Evolutionary conservation across 257 asterid species (phyloP).

Genomic region (Solanum paucissectum): DNA sequence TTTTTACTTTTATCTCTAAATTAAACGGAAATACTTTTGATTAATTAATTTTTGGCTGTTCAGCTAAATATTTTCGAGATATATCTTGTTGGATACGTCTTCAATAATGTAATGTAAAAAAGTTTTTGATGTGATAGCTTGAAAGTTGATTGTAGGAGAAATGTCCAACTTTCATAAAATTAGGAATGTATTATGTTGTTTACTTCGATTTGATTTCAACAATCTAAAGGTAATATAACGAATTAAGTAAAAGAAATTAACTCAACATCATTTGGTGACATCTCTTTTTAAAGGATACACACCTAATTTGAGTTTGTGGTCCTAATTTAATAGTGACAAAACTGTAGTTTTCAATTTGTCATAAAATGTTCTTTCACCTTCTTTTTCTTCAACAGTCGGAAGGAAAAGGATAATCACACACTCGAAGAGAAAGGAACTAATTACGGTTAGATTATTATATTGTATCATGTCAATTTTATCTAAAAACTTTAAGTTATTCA

Average conservation of each 20-base stretch:
- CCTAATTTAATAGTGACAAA: background rate
- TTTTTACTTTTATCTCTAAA: background rate
- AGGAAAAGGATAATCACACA: background rate
- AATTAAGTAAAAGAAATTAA: background rate
- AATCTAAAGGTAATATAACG: background rate
- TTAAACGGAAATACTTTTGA: background rate
- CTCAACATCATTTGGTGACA: background rate
- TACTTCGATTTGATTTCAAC: background rate
- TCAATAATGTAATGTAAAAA: background rate
- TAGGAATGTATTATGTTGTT: background rate
- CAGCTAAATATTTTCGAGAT: background rate
- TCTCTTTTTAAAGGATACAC: background rate
- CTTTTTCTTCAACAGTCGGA: background rate
- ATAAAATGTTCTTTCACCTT: background rate
- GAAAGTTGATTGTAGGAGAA: background rate
- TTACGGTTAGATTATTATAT: background rate
- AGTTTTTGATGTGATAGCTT: background rate
- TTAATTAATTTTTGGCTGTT: background rate
- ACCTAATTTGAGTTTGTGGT: background rate
- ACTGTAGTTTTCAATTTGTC: background rate
- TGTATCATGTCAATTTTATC: background rate
- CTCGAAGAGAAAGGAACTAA: background rate
- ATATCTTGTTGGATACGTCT: background rate
- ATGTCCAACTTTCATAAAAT: background rate
- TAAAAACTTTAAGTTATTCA: background rate